Evolutionary conservation across 352 stramenopile genomes (phyloP), one percentile per base, ranked within the genome.

Genomic region (Globisporangium splendens): DNA sequence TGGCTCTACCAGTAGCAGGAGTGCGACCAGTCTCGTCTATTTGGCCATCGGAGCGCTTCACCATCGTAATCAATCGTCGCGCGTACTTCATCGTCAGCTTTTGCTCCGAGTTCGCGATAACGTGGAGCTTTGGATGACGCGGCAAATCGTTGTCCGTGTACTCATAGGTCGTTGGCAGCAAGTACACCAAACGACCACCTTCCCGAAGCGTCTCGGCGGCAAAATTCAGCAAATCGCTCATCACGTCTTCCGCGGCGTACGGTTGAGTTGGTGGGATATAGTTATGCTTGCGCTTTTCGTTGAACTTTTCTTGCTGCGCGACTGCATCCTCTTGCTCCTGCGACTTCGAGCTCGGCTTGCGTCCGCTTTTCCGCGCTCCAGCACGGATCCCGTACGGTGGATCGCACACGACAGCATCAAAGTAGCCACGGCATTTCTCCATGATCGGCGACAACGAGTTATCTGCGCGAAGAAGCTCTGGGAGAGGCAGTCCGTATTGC

Each of bases 161-260:
- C 62, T 88, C 73, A 63, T 89, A 89, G 11, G 74, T 91, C 6
- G 84, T 91, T 21, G 89, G 89, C 28, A 97, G 67, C 46, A 97
- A 54, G 52, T 97, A 97, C 47, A 95, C 88, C 20, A 97, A 70
- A 1, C 88, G 77, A 5, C 89, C 90, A 41, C 83, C 86, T 31
- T 91, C 69, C 7, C 73, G 72, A 50, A 97, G 71, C 20, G 79
- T 86, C 49, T 70, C 66, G 6, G 90, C 87, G 10, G 89, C 72
- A 59, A 98, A 93, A 62, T 97, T 82, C 20, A 99, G 75, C 48
- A 99, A 69, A 69, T 99, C 96, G 1, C 85, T 82, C 91, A 99
- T 98, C 41, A 99, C 95, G 70, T 99, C 96, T 44, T 97, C 95
- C 8, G 98, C 93, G 7, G 88, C 73, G 76, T 99, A 99, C 33